Evolutionary conservation across 352 stramenopile species (phyloP).

Genomic region (Phytopythium chamaehyphon): DNA sequence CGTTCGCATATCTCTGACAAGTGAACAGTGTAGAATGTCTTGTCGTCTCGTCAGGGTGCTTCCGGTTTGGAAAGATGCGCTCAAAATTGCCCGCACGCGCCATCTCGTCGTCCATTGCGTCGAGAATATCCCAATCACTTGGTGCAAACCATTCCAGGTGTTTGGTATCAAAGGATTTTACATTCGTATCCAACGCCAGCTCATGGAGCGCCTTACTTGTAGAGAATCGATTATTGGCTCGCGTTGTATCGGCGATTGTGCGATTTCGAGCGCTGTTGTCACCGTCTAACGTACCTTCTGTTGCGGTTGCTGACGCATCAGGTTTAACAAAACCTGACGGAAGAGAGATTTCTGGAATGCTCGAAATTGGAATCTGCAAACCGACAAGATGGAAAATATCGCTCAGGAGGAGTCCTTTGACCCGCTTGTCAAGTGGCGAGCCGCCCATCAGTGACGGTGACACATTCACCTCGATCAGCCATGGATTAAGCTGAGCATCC

Average conservation of each 20-base stretch:
- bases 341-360: slow-evolving; percentile 19
- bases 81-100: slow-evolving; percentile 67
- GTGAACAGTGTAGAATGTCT: slow-evolving; percentile 50
- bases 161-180: slow-evolving; percentile 31
- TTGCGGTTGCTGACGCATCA: neutral
- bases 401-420: slow-evolving; percentile 75
- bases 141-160: slow-evolving; percentile 52
- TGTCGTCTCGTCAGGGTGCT: slow-evolving; percentile 13
- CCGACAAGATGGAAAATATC: slow-evolving; percentile 82
- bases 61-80: slow-evolving; percentile 46
- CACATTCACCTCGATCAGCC: slow-evolving; percentile 77
- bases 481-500: slow-evolving; percentile 46
- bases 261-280: neutral
- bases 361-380: slow-evolving; percentile 34
- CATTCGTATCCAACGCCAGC: slow-evolving; percentile 38
- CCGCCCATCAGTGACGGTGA: slow-evolving; percentile 78
- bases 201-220: slow-evolving; percentile 58
- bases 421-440: slow-evolving; percentile 61
- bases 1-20: slow-evolving; percentile 56
- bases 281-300: slow-evolving; percentile 1
- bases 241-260: neutral
- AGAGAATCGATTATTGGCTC: slow-evolving; percentile 1
- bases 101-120: slow-evolving; percentile 71
- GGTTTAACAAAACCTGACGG: slow-evolving; percentile 13
- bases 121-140: slow-evolving; percentile 56